These are phyloP conservation scores for Irineochytrium annulatum DNA, from an alignment of 192 early-diverging fungal genomes.

Conservation along the genomic window DNA sequence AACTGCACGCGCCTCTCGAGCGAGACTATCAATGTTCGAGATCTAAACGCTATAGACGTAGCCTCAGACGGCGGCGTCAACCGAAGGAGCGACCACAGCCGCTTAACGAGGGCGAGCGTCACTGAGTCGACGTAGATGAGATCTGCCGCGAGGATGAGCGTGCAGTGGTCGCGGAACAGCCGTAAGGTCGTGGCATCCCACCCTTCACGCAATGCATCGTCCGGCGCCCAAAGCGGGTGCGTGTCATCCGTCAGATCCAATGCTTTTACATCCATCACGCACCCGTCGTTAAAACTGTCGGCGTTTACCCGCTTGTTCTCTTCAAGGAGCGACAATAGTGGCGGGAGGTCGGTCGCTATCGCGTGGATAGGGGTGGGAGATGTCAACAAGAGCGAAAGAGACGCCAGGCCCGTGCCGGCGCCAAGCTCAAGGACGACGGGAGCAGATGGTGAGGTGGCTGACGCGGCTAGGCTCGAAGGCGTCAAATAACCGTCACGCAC, in stretches of 20 bases:
- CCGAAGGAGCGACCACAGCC: slow-evolving; percentile 16
- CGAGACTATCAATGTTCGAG: slow-evolving; percentile 23
- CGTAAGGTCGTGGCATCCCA: neutral
- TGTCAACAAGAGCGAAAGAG: no score
- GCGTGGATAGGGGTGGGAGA: no score
- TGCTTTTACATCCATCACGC: neutral
- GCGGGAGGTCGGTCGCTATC: neutral
- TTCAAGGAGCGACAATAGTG: slow-evolving; percentile 14
- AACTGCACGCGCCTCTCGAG: slow-evolving; percentile 33
- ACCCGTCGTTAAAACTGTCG: neutral
- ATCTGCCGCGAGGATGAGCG: slow-evolving; percentile 28
- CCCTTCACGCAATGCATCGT: neutral
- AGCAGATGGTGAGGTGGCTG: neutral
- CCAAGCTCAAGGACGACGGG: slow-evolving; percentile 25
- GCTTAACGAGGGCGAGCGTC: slow-evolving; percentile 27
- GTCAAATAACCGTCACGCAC: neutral
- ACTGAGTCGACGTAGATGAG: slow-evolving; percentile 30
- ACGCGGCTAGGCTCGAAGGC: no score
- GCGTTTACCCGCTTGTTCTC: slow-evolving; percentile 4
- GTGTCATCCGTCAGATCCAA: slow-evolving; percentile 23
- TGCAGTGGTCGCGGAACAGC: slow-evolving; percentile 7
- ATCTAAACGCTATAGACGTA: neutral
- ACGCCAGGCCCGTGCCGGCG: slow-evolving; percentile 24
- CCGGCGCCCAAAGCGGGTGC: slow-evolving; percentile 9
- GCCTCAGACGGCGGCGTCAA: neutral